phyloP scores from a whole-genome alignment of 2,329 filamentous ascomycete genomes.

The Fonsecaea multimorphosa region DNA sequence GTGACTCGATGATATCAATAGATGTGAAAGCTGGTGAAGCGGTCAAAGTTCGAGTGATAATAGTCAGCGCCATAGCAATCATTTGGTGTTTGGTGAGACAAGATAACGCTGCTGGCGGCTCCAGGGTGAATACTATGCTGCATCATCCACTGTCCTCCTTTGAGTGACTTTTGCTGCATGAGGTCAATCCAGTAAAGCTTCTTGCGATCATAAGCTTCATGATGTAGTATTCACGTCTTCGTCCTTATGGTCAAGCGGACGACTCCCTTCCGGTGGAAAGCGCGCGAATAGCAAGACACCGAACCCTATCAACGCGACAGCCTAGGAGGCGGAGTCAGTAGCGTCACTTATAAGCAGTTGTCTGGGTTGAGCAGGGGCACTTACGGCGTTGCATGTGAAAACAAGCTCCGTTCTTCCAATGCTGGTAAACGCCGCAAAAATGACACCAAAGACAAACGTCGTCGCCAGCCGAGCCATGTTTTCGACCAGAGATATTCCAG shows the following conservation, averaged over 20 bases:
- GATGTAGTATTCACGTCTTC: not conserved
- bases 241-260: conserved; percentile 14
- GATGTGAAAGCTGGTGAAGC: not conserved
- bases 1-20: not conserved
- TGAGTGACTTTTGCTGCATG: not conserved
- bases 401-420: conserved; percentile 66
- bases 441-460: conserved; percentile 69
- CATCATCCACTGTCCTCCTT: not conserved
- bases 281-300: conserved; percentile 36
- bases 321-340: conserved; percentile 2
- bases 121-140: not conserved
- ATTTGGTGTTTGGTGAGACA: not conserved
- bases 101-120: not conserved
- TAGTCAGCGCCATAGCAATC: not conserved
- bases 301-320: conserved; percentile 38
- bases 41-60: not conserved
- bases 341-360: not conserved
- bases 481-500: conserved; percentile 72
- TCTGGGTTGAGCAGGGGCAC: not conserved
- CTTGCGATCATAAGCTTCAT: not conserved
- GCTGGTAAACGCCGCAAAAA: conserved; percentile 68
- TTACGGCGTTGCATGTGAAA: conserved; percentile 68
- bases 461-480: conserved; percentile 70
- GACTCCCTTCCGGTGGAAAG: conserved; percentile 37
- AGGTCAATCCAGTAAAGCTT: not conserved